Base-by-base conservation (phyloP, 2,329 filamentous ascomycete species). In the Metarhizium humberi region DNA sequence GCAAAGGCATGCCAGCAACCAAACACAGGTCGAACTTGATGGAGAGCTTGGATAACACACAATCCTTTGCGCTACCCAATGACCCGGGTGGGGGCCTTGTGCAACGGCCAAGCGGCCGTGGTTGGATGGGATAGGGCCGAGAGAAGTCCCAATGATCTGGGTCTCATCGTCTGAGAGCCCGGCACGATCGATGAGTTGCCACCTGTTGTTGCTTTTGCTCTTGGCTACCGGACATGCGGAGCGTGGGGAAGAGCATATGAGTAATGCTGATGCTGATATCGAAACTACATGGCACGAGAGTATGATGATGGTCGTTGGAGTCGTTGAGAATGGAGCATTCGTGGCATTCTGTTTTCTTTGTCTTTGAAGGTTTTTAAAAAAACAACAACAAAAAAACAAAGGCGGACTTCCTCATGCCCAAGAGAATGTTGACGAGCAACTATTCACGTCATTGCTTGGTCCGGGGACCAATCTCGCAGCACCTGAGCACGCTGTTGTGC, bases 131-230 rank as follows among this genome's bases (percentile, higher is more conserved):
- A 49, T 52, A 50, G 50, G 54, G 25, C 45, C 45, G 43, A 32
- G 30, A 52, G 25, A 34, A 38, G 29, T 50, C 54, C 50, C 54
- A 53, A 29, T 53, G 50, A 56, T 56, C 54, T 52, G 54, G 54
- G 38, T 11, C 36, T 18, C 46, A 38, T 50, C 18, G 50, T 52
- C 45, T 55, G 43, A 25, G 50, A 55, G 50, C 51, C 45, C 51
- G 43, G 48, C 42, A 55, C 50, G 54, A 55, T 52, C n/a, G 13
- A 30, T 11, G 45, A 50, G 48, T 43, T 46, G 46, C 54, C 43
- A 45, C 51, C 34, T 56, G 45, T 50, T 46, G 38, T 2, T 34
- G 25, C 42, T 18, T 51, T 55, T 46, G 40, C 14, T 43, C 40
- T 29, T 32, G 10, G 7, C 34, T 36, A 8, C 34, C 25, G 6